Conservation (phyloP, 2,329 filamentous ascomycete genomes). For the Trichophyton rubrum region DNA sequence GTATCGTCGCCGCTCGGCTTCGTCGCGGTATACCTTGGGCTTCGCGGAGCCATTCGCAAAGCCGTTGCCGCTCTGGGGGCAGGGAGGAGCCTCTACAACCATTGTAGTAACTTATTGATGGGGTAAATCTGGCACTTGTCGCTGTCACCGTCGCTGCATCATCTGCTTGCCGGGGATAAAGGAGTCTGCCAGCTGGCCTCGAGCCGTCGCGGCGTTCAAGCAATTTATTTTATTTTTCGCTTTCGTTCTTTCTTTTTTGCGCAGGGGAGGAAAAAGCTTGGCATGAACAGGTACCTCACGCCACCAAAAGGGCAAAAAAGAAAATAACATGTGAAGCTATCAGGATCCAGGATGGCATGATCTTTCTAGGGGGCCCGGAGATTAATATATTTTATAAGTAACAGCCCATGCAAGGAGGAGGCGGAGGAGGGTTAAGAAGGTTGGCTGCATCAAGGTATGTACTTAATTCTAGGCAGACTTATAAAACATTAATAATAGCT, state of each 20-base stretch:
- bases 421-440: no score
- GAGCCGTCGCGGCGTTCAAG: not conserved
- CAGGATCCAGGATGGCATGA: not conserved
- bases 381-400: not conserved
- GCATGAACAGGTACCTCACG: not conserved
- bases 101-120: conserved; percentile 73
- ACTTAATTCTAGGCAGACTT: not conserved
- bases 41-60: conserved; percentile 4
- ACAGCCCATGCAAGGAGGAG: not conserved
- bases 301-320: not conserved
- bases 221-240: not conserved
- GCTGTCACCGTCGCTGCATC: not conserved
- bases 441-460: no score
- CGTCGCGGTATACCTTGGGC: not conserved
- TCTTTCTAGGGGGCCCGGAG: not conserved
- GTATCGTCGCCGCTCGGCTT: conserved; percentile 36
- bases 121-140: conserved; percentile 23
- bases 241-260: no score
- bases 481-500: not conserved
- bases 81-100: conserved; percentile 39
- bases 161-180: not conserved
- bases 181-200: not conserved
- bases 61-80: conserved; percentile 41
- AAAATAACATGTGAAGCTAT: not conserved
- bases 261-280: not conserved